Conservation (phyloP, 2,329 filamentous ascomycete species). For the Westerdykella aurantiaca region DNA sequence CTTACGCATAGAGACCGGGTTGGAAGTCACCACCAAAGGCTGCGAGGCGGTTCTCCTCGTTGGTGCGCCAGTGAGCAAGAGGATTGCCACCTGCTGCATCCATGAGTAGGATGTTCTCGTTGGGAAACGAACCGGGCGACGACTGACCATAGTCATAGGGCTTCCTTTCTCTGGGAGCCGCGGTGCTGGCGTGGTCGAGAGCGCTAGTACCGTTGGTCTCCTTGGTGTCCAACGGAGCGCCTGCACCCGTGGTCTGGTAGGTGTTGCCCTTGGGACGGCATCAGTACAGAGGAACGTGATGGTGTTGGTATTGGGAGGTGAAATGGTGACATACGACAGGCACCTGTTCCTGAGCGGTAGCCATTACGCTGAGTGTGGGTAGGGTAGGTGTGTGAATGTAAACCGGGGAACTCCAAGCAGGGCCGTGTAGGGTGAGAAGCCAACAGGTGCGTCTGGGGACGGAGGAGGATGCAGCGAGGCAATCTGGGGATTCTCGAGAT, state of each 20-base stretch:
- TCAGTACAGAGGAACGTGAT: no score
- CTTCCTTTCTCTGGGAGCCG: constrained; percentile 35
- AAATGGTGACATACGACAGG: constrained; percentile 24
- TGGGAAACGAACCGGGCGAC: not conserved
- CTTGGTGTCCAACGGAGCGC: constrained; percentile 7
- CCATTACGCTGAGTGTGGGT: constrained; percentile 29
- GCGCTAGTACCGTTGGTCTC: constrained; percentile 27
- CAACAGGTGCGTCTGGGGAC: not conserved
- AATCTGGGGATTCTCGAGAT: constrained; percentile 3
- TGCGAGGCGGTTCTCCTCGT: constrained; percentile 42
- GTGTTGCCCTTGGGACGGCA: no score
- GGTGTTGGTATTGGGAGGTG: no score
- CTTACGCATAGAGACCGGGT: constrained; percentile 44
- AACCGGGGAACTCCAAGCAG: not conserved
- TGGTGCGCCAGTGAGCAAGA: constrained; percentile 46
- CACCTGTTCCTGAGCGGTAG: constrained; percentile 35
- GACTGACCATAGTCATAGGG: constrained; percentile 43
- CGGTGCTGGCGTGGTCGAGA: constrained; percentile 35
- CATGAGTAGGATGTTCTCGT: constrained; percentile 21
- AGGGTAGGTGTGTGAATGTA: not conserved
- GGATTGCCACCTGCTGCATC: constrained; percentile 42
- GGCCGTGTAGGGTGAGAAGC: not conserved
- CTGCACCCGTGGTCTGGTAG: not conserved
- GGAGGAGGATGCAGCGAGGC: not conserved
- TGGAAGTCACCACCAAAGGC: constrained; percentile 51